Base-by-base conservation (phyloP, 352 stramenopile genomes). In the Globisporangium viniferum region DNA sequence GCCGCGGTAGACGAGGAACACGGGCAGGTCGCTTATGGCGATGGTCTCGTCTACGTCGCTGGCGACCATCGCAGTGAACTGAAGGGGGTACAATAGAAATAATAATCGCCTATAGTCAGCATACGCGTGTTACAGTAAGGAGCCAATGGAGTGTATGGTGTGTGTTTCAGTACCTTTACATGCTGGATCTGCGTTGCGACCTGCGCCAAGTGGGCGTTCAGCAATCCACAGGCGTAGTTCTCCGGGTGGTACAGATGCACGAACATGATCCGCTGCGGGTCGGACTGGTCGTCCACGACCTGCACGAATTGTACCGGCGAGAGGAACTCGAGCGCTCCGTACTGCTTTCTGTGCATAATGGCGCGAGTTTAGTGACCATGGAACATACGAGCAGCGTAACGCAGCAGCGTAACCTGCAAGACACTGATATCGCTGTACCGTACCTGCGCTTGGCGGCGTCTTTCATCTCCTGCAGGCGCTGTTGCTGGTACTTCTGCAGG, bases 391-490 rank as follows among this genome's bases (percentile, higher is more conserved):
- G 2, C 31, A 35, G 31, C 31, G 31, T 35, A 35, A 7, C 31
- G 3, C 3, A 36, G 5, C 6, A 36, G 33, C 33, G 33, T 36
- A 36, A 8, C 33, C 33, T 36, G 33, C 33, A 10, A 36, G 8
- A 36, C 8, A 36, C 8, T 36, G 5, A 7, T 36, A 51, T 51
- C 18, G 6, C 6, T 22, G 9, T 10, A 18, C 1, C 18, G 18
- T 15, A 81, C 73, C 74, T 69, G 27, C 58, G n/a, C 41, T 70
- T 71, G 18, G 75, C 73, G 2, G 60, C 72, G 3, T 76, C 65
- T n/a, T 88, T 74, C 70, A 94, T 85, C 63, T 94, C 77, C 59
- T 80, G 64, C 35, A 94, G 64, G n/a, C 87, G 82, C 78, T 81
- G 75, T 33, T 78, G 67, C 5, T 83, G 75, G 72, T 94, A 93